These are phyloP conservation scores for Alternaria viburni DNA, from an alignment of 2,329 filamentous ascomycete species.

Conservation along the genomic window DNA sequence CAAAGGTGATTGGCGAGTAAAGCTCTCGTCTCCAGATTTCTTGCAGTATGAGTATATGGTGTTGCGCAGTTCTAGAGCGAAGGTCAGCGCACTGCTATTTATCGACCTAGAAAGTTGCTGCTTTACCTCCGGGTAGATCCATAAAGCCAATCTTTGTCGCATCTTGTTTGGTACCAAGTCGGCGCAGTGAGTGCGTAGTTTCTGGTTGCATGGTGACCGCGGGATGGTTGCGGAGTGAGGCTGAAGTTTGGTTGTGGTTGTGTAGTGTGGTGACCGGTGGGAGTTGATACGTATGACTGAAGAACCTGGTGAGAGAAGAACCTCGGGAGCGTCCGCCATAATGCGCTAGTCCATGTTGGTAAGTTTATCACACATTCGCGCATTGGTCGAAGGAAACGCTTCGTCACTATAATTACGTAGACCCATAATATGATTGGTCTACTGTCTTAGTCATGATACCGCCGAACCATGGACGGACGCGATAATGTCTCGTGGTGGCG, in stretches of 20 bases:
- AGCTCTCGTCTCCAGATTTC: rapidly evolving
- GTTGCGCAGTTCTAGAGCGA: not conserved
- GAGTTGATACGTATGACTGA: not conserved
- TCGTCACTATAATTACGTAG: not conserved
- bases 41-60: not conserved
- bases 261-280: not conserved
- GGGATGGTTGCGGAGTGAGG: not conserved
- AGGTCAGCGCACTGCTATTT: not conserved
- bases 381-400: not conserved
- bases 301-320: not conserved
- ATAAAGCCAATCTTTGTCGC: not conserved
- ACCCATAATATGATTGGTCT: not conserved
- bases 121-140: not conserved
- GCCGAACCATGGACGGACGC: not conserved
- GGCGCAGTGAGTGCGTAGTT: not conserved
- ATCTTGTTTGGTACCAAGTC: not conserved
- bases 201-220: not conserved
- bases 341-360: not conserved
- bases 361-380: not conserved
- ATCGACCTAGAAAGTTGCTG: not conserved
- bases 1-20: not conserved
- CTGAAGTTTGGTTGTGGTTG: not conserved
- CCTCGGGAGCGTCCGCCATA: not conserved
- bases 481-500: not conserved
- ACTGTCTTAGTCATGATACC: not conserved